Evolutionary conservation across 495 filamentous ascomycete genomes (phyloP).

Genomic region (Penicillium odoratum): DNA sequence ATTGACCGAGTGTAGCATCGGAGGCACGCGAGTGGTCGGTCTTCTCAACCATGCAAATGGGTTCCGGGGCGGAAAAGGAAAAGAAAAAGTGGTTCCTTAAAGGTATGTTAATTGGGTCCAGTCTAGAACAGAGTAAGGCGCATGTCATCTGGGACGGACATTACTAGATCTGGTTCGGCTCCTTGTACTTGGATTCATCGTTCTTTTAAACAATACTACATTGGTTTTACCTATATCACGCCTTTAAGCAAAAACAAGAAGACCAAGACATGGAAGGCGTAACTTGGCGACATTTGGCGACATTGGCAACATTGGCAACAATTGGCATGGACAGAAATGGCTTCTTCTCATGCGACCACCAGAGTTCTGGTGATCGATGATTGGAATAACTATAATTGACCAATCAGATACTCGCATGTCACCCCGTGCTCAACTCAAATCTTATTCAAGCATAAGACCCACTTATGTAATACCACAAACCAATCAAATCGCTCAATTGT

Average conservation of each 20-base stretch:
- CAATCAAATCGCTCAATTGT: not conserved
- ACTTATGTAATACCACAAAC: not conserved
- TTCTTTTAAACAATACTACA: not conserved
- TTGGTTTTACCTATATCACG: too few relatives aligned
- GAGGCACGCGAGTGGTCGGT: slow-evolving; percentile 1
- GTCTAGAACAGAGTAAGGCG: slow-evolving; percentile 8
- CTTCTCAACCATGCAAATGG: not conserved
- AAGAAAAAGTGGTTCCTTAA: not conserved
- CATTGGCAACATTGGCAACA: not conserved
- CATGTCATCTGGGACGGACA: slow-evolving; percentile 4
- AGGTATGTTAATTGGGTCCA: not conserved
- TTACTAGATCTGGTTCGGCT: not conserved
- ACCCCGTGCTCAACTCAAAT: slow-evolving; percentile 1
- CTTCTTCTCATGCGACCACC: not conserved
- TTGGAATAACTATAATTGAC: not conserved
- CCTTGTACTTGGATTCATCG: too few relatives aligned
- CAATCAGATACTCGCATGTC: not conserved
- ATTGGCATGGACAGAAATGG: not conserved
- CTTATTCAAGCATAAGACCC: not conserved
- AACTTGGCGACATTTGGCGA: not conserved
- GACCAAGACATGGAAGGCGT: not conserved
- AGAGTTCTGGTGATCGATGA: not conserved
- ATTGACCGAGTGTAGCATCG: slow-evolving; percentile 2
- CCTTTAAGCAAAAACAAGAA: slow-evolving; percentile 1
- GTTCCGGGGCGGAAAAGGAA: not conserved